Evolutionary conservation across 441 rosid species (phyloP).

Genomic region (Syzygium syzygioides): DNA sequence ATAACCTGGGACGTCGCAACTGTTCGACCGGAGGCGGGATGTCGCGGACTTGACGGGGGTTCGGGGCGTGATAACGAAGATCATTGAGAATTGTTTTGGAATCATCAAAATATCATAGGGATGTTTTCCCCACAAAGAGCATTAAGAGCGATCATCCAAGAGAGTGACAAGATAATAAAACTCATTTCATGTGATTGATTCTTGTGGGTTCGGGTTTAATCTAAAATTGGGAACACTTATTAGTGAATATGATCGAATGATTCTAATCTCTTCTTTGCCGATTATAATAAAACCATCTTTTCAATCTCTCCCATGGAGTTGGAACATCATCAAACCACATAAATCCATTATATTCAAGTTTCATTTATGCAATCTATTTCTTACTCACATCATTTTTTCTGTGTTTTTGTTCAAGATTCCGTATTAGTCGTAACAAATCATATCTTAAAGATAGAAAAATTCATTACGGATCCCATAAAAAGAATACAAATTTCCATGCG

Average conservation of each 20-base stretch:
- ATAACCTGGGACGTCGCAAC: too few relatives aligned
- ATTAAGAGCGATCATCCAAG: neutral
- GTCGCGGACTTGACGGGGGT: too few relatives aligned
- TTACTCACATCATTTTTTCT: neutral
- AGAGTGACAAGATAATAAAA: neutral
- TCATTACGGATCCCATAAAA: too few relatives aligned
- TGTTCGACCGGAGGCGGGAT: too few relatives aligned
- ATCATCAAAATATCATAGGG: neutral
- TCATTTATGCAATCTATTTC: neutral
- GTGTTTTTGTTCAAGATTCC: neutral
- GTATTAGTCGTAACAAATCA: too few relatives aligned
- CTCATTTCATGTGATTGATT: neutral
- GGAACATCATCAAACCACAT: neutral
- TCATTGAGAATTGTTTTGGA: neutral
- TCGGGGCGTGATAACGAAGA: too few relatives aligned
- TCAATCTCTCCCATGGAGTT: neutral
- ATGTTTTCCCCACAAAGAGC: neutral
- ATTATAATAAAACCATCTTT: neutral
- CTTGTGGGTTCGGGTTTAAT: neutral
- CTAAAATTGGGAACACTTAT: neutral
- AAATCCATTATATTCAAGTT: neutral
- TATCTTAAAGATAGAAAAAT: too few relatives aligned
- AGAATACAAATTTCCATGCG: neutral
- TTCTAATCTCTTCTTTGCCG: neutral
- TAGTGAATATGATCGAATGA: neutral